Evolutionary conservation across 1,139 yeast species (phyloP), one percentile per base, ranked within the genome.

Genomic region (Taiozyma sp.): DNA sequence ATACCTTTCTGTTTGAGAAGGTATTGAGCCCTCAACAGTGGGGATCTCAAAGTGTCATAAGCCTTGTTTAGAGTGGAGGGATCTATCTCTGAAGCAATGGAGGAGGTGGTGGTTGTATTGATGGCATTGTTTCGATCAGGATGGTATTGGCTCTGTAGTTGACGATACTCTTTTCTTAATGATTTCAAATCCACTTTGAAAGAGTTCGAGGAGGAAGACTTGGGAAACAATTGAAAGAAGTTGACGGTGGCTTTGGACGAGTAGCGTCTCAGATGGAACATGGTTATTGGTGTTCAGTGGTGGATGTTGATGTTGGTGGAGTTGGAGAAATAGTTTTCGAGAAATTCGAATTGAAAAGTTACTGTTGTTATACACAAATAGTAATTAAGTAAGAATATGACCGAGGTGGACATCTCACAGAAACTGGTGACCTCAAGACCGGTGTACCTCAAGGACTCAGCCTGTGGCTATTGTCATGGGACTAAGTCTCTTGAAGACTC

Each of bases 151-250:
- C 87, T 79, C 65, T 93, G 98, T 40, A 90, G 70, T 10, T 64
- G 62, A 46, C 96, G 72, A 64, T 83, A 91, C 63, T 93, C 99
- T 52, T 81, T 76, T 48, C 95, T 77, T 48, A 93, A 73, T 13
- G 68, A 62, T 50, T 74, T 71, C 11, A 72, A 63, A 58, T 88
- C 81, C 14, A 89, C 68, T 7, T 67, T 61, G 69, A 90, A 91
- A 1, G 90, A 88, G 0, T 42, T 45, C 6, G 16, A 32, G 9
- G 22, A 3, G 5, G 14, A 30, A 3, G 53, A 28, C 26, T 47
- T 46, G 2, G 97, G 97, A 66, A 93, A 93, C 30, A 88, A 65
- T 29, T 74, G 68, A 64, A 83, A 91, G 50, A 65, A 76, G 40
- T 64, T 68, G 21, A 29, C 19, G 1, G 54, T 21, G 1, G 54